Conservation (phyloP, 352 stramenopile species). For the Phytophthora hibernalis region DNA sequence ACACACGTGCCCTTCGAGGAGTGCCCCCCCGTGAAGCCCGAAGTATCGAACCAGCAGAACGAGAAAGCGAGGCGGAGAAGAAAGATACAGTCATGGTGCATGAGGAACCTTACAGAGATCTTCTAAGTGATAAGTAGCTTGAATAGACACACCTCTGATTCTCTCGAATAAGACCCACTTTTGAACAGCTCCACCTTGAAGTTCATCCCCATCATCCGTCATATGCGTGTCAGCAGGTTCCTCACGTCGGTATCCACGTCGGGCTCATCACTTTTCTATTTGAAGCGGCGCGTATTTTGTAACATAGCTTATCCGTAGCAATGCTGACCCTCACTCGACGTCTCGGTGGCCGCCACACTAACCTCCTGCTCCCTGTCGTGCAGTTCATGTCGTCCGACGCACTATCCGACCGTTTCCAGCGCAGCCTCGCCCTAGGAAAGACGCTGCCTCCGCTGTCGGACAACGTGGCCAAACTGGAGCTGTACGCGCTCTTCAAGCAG, state of each 20-base stretch:
- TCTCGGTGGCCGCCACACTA: conserved; percentile 4
- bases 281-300: not conserved
- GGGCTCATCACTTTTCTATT: conserved; percentile 10
- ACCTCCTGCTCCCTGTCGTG: not conserved
- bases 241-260: conserved; percentile 22
- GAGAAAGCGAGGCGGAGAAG: too few relatives aligned
- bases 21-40: too few relatives aligned
- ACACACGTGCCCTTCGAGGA: too few relatives aligned
- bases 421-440: conserved; percentile 75
- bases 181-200: too few relatives aligned
- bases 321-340: conserved; percentile 14
- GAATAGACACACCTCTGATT: too few relatives aligned
- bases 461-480: conserved; percentile 79
- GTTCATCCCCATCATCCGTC: conserved; percentile 1
- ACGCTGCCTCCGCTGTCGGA: conserved; percentile 71
- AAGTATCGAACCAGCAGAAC: too few relatives aligned
- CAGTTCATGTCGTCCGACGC: conserved; percentile 31
- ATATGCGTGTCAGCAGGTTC: conserved; percentile 21
- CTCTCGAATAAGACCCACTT: too few relatives aligned
- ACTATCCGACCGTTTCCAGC: conserved; percentile 56
- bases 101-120: too few relatives aligned
- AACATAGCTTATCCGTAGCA: not conserved
- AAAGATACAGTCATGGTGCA: too few relatives aligned
- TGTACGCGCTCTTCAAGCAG: conserved; percentile 91
- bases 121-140: too few relatives aligned